These are phyloP conservation scores for Kwoniella sp. DNA, from an alignment of 768 basidiomycete species.

Conservation along the genomic window DNA sequence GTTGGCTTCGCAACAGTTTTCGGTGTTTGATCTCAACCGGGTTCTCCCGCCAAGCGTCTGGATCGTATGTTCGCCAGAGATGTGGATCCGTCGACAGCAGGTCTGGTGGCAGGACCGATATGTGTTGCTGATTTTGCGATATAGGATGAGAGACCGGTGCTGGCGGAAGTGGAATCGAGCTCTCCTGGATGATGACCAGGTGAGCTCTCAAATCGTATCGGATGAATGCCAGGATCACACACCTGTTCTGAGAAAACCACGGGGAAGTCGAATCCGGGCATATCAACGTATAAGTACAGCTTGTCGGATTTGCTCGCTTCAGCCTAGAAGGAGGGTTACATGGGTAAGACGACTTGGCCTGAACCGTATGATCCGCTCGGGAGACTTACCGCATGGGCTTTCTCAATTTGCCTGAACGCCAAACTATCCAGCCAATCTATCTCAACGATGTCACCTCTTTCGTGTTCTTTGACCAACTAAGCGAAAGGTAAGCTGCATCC, in stretches of 20 bases:
- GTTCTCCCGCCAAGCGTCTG: constrained; percentile 87
- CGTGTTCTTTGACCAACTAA: constrained; percentile 82
- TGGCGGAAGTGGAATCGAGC: constrained; percentile 47
- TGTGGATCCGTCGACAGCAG: constrained; percentile 64
- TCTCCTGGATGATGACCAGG: constrained; percentile 35
- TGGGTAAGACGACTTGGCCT: constrained; percentile 13
- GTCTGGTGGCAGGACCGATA: constrained; percentile 57
- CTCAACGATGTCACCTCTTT: constrained; percentile 87
- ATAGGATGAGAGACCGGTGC: constrained; percentile 37
- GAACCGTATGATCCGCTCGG: neutral
- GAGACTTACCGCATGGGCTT: constrained; percentile 78
- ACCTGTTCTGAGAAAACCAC: constrained; percentile 92
- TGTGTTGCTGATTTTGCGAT: constrained; percentile 30
- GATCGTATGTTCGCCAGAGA: constrained; percentile 87
- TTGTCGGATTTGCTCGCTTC: constrained; percentile 90
- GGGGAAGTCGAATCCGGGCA: constrained; percentile 96
- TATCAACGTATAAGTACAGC: constrained; percentile 92
- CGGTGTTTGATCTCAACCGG: constrained; percentile 98
- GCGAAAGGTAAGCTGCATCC: neutral
- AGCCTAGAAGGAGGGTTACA: constrained; percentile 61
- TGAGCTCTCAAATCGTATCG: neutral
- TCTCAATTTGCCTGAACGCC: constrained; percentile 91
- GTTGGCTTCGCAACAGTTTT: constrained; percentile 86
- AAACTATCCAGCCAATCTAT: constrained; percentile 95
- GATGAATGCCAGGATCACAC: constrained; percentile 42